Evolutionary conservation across 1,284 basidiomycete species (phyloP).

Genomic region (Singerocomus rubriflavus): DNA sequence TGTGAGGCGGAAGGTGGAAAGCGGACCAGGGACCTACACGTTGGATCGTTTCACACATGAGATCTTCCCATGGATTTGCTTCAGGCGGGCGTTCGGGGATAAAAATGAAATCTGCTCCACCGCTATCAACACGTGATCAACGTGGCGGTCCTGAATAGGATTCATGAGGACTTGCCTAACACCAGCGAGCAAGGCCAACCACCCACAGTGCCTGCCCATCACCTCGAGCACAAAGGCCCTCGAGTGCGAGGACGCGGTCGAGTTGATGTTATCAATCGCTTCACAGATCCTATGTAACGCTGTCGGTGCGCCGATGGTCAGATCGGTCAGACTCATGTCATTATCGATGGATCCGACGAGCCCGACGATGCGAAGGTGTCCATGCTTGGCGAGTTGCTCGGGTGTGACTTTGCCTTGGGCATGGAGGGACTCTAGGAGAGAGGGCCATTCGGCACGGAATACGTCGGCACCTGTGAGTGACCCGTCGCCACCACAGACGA

Average conservation of each 20-base stretch:
- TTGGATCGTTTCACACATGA: conserved; percentile 88
- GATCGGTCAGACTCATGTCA: conserved; percentile 96
- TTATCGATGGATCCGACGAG: conserved; percentile 99
- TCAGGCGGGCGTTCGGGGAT: conserved; percentile 91
- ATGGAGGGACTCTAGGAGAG: conserved; percentile 69
- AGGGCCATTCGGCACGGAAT: conserved; percentile 93
- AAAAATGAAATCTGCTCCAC: conserved; percentile 96
- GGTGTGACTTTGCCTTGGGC: conserved; percentile 72
- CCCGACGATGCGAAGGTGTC: conserved; percentile 93
- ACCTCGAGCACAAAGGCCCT: conserved; percentile 98
- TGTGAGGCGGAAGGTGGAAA: not conserved
- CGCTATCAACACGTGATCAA: conserved; percentile 42
- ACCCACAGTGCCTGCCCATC: conserved; percentile 98
- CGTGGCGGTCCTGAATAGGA: not conserved
- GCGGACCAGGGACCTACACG: conserved; percentile 45
- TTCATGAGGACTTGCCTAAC: conserved; percentile 59
- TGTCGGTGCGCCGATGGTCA: conserved; percentile 96
- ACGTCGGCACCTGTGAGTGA: conserved; percentile 94
- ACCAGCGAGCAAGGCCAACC: conserved; percentile 92
- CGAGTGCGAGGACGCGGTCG: conserved; percentile 93
- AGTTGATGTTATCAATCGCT: conserved; percentile 96
- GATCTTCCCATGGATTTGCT: conserved; percentile 80
- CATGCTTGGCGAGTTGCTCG: conserved; percentile 67
- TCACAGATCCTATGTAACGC: conserved; percentile 97
- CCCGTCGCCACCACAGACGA: conserved; percentile 96